These are phyloP conservation scores for Trapa incisa DNA, from an alignment of 345 rosid species.

Conservation along the genomic window DNA sequence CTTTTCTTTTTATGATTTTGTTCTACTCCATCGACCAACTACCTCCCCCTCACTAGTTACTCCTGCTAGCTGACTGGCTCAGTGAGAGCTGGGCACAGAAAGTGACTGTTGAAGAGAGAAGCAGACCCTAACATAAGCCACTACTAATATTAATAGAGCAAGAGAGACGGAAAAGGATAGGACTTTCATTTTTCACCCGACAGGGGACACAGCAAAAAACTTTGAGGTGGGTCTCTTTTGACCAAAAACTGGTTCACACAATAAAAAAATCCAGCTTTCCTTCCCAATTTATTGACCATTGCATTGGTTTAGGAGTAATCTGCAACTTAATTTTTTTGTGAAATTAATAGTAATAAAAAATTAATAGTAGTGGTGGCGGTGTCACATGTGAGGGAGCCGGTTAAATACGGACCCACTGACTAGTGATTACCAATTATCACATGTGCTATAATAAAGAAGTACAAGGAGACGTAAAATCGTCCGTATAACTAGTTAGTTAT, in stretches of 20 bases:
- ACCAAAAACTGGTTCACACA: slow-evolving; percentile 15
- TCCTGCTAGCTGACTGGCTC: neutral
- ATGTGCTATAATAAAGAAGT: no score
- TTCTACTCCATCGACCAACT: neutral
- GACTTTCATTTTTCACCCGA: slow-evolving; percentile 29
- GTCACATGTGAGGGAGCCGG: no score
- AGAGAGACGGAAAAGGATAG: slow-evolving; percentile 1
- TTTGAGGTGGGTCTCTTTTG: slow-evolving; percentile 28
- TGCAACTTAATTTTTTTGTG: no score
- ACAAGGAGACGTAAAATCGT: no score
- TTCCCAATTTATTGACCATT: neutral
- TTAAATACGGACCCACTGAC: no score
- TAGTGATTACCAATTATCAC: no score
- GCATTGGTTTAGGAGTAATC: no score
- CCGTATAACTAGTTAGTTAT: no score
- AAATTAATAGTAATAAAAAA: no score
- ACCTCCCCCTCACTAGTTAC: no score
- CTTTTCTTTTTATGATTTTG: neutral
- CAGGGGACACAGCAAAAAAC: slow-evolving; percentile 28
- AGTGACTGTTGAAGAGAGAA: slow-evolving; percentile 33
- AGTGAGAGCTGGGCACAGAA: slow-evolving; percentile 28
- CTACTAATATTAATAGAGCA: neutral
- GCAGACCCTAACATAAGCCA: neutral
- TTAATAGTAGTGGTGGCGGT: no score
- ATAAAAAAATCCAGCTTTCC: neutral